Evolutionary conservation across 2,329 filamentous ascomycete species (phyloP).

Genomic region (Fusarium dlaminii): DNA sequence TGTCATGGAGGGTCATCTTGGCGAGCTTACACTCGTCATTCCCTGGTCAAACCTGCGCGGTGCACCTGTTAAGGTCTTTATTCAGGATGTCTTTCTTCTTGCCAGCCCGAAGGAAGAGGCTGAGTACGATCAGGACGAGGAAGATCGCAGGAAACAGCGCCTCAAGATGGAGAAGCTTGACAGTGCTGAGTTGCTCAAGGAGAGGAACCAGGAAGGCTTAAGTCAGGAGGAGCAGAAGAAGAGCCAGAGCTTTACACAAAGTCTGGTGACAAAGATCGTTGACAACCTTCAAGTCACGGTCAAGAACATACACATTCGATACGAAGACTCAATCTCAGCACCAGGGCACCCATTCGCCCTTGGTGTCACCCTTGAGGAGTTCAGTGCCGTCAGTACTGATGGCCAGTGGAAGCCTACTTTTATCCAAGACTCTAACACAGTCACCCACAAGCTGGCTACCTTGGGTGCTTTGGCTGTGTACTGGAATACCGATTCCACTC

Average conservation of each 20-base stretch:
- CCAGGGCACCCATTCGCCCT: slow-evolving; percentile 95
- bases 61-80: slow-evolving; percentile 92
- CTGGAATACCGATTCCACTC: slow-evolving; percentile 93
- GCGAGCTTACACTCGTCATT: slow-evolving; percentile 89
- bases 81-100: slow-evolving; percentile 95
- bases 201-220: slow-evolving; percentile 90
- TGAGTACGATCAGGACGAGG: slow-evolving; percentile 91
- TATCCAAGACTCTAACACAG: slow-evolving; percentile 83
- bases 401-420: slow-evolving; percentile 95
- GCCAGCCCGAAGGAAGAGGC: slow-evolving; percentile 96
- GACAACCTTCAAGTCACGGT: slow-evolving; percentile 98
- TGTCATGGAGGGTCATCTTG: slow-evolving; percentile 93
- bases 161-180: slow-evolving; percentile 99
- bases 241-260: slow-evolving; percentile 97
- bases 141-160: slow-evolving; percentile 84
- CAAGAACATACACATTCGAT: slow-evolving; percentile 98
- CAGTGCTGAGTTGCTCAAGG: slow-evolving; percentile 92
- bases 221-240: slow-evolving; percentile 96
- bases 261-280: slow-evolving; percentile 93
- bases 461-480: slow-evolving; percentile 92
- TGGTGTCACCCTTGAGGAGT: slow-evolving; percentile 91
- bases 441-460: slow-evolving; percentile 93
- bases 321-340: slow-evolving; percentile 96
- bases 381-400: slow-evolving; percentile 96
- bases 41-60: slow-evolving; percentile 97